Base-by-base conservation (phyloP, 352 stramenopile species). In the Hyphochytrium catenoides region DNA sequence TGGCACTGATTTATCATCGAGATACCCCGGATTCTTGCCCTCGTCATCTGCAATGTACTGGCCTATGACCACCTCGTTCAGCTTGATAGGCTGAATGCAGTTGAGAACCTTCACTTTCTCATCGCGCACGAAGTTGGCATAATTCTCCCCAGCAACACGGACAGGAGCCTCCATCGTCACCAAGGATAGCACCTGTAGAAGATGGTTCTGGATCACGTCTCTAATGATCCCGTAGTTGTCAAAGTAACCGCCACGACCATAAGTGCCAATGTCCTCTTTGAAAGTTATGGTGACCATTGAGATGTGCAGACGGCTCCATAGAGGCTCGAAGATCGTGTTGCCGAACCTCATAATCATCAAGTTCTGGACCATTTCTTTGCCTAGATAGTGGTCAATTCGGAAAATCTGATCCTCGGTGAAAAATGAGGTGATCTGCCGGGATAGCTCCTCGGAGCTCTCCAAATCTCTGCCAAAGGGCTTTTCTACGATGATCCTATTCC, bases 311-410 rank as follows among this genome's bases (percentile, higher is more conserved):
- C 69, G 54, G 68, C 95, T 96, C 87, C 84, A 97, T 20, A 97
- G 60, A 16, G 82, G 74, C 53, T 96, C 85, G 38, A 97, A 94
- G 44, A 92, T 92, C 15, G 77, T 53, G 55, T 99, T 99, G 29
- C 66, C 76, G 50, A 98, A 98, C 37, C 91, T 64, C 49, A 96
- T 57, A 8, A 94, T 59, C 17, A 95, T 62, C 26, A 98, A 50
- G 55, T 97, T 97, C 54, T 97, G 83, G 29, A 96, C 87, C 71
- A 97, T 94, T 52, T 97, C 88, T 56, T 97, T 98, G 39, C 77
- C 78, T 4, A 93, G 51, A 45, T 91, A 91, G 53, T 96, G 87
- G 56, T 96, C 88, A 48, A 97, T 96, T 31, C 88, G 76, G 59
- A 93, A 97, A 36, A 96, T 69, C 48, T 91, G 66, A 39, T 90